These are phyloP conservation scores for Phlebiopsis flavidoalba DNA, from an alignment of 768 basidiomycete species.

Conservation along the genomic window DNA sequence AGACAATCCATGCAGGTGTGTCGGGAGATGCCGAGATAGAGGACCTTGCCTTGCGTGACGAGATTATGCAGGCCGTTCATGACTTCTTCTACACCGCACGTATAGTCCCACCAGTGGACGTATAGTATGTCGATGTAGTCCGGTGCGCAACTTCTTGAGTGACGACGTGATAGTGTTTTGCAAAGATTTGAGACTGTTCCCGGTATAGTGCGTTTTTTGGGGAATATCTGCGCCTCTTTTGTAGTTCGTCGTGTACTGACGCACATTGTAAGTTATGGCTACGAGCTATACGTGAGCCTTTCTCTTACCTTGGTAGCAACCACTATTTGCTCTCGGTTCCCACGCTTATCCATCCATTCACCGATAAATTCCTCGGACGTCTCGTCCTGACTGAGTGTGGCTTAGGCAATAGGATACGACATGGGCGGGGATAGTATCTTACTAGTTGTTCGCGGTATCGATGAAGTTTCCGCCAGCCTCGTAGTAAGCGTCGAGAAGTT, in stretches of 20 bases:
- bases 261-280: neutral
- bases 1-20: constrained; percentile 29
- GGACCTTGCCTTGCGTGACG: constrained; percentile 35
- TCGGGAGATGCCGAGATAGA: constrained; percentile 29
- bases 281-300: too few species aligned
- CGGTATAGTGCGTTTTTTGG: constrained; percentile 35
- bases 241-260: constrained; percentile 19
- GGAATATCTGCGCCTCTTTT: constrained; percentile 11
- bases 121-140: constrained; percentile 54
- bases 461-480: constrained; percentile 27
- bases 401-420: neutral
- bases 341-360: constrained; percentile 35
- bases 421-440: neutral
- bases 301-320: constrained; percentile 26
- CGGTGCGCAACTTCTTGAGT: constrained; percentile 48
- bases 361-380: constrained; percentile 33
- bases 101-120: constrained; percentile 44
- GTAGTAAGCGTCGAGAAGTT: constrained; percentile 34
- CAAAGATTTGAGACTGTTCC: constrained; percentile 35
- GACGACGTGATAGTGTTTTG: constrained; percentile 27
- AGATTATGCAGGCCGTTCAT: constrained; percentile 37
- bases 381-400: constrained; percentile 27
- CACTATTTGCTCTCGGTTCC: constrained; percentile 32
- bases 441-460: constrained; percentile 27
- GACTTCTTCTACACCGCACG: constrained; percentile 35